Evolutionary conservation across 257 asterid genomes (phyloP).

Genomic region (Apocynum venetum): DNA sequence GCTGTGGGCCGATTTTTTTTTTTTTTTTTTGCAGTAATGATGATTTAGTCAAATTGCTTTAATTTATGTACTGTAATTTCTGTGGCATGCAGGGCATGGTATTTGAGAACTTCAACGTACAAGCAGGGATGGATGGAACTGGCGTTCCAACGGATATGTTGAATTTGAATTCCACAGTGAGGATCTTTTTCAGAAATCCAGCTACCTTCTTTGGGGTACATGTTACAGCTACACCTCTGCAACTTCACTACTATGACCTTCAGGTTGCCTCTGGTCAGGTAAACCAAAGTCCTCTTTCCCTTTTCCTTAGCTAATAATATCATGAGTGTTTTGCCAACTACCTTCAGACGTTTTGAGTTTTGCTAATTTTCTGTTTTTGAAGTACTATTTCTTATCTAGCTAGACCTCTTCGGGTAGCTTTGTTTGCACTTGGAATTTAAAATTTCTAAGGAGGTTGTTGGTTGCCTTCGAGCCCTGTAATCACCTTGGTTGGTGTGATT

Average conservation of each 20-base stretch:
- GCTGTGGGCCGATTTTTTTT: not conserved
- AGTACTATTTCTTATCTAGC: not conserved
- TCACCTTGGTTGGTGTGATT: slow-evolving; percentile 19
- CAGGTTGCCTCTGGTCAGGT: slow-evolving; percentile 77
- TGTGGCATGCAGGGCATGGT: slow-evolving; percentile 45
- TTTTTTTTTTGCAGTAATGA: not conserved
- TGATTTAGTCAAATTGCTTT: not conserved
- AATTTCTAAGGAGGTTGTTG: not conserved
- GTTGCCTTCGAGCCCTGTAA: not conserved
- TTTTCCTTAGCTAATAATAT: not conserved
- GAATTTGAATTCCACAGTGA: slow-evolving; percentile 81
- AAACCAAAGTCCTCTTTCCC: slow-evolving; percentile 6
- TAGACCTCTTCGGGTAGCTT: not conserved
- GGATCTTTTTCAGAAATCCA: slow-evolving; percentile 63
- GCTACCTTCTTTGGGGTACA: slow-evolving; percentile 88
- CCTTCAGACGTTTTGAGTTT: not conserved
- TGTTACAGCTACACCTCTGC: slow-evolving; percentile 71
- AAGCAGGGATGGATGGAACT: slow-evolving; percentile 81
- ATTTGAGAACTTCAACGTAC: slow-evolving; percentile 68
- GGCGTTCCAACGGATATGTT: slow-evolving; percentile 96
- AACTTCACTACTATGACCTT: slow-evolving; percentile 63
- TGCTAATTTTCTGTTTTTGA: not conserved
- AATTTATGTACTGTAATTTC: not conserved
- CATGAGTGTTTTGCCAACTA: not conserved
- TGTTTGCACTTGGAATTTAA: not conserved